A percentile compares a stretch with the other conserved stretches of the same genome.
phyloP scores from a whole-genome alignment of 208 protist genomes.

The Leishmania amazonensis region DNA sequence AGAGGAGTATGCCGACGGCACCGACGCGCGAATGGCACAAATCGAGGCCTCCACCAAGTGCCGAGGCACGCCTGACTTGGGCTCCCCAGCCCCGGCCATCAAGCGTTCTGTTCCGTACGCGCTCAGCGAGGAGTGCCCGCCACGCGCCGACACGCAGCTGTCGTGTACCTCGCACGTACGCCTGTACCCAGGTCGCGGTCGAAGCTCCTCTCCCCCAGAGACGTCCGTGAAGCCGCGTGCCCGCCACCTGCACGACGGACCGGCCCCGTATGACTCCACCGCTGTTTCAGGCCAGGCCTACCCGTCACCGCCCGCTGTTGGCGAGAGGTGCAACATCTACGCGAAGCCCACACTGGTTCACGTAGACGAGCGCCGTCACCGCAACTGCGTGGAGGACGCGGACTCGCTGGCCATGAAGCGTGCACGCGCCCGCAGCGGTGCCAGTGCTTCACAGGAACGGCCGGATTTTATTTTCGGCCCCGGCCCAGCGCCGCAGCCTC shows the following conservation, averaged over 20 bases:
- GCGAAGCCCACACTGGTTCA: conserved; percentile 37
- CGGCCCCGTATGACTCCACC: conserved; percentile 46
- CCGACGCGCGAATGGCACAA: conserved; percentile 33
- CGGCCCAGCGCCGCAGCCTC: conserved; percentile 15
- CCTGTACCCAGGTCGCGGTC: conserved; percentile 40
- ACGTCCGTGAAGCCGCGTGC: conserved; percentile 19
- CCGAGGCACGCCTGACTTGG: conserved; percentile 37
- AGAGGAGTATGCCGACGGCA: conserved; percentile 53
- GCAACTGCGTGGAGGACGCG: conserved; percentile 30
- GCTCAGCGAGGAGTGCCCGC: conserved; percentile 37
- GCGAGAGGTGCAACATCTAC: conserved; percentile 44
- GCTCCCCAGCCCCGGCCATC: conserved; percentile 29
- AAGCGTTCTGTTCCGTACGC: conserved; percentile 60
- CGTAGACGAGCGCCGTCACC: conserved; percentile 24
- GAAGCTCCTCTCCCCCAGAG: conserved; percentile 29
- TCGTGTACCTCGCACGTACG: conserved; percentile 27
- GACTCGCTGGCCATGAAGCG: conserved; percentile 58
- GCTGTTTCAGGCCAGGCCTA: conserved; percentile 50
- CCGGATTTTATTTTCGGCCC: conserved; percentile 55
- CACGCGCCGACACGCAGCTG: conserved; percentile 42
- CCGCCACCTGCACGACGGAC: conserved; percentile 35
- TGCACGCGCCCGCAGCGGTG: conserved; percentile 40
- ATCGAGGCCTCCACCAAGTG: conserved; percentile 35
- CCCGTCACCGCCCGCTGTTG: conserved; percentile 64
- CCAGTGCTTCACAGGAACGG: conserved; percentile 31